Base-by-base conservation (phyloP, 1,284 basidiomycete genomes). In the Sanguinoderma infundibulare region DNA sequence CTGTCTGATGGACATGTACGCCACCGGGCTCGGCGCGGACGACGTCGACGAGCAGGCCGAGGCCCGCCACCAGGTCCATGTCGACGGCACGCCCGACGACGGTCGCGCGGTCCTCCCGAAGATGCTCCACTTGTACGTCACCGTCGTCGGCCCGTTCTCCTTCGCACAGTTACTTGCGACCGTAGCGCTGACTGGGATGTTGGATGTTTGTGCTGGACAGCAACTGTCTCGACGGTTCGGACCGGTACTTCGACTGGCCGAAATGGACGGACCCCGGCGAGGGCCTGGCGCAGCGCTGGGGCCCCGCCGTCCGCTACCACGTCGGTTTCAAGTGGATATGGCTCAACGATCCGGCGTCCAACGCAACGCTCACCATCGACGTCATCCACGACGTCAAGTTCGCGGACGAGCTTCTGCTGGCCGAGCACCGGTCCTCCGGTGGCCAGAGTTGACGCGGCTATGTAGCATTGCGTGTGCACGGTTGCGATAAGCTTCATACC, bases 271-370 rank as follows among this genome's bases (percentile, higher is more conserved):
- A 82, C 58, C 77, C 79, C 17, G 68, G 70, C 12, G 69, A 80
- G 53, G 60, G 64, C 35, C 73, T 83, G 17, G 77, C 73, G 24
- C 66, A 70, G 53, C 76, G 78, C 20, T 83, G 81, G 81, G 76
- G 74, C n/a, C 64, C 78, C 12, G 78, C 80, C 14, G 67, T 83
- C 20, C 67, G 70, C 47, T 81, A 80, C 65, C 81, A 82, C 65
- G 69, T 73, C 39, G 80, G 81, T 8, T 81, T 75, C 69, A 83
- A 83, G 65, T 83, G 81, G 81, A 74, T 82, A 26, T 83, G 82
- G 81, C 68, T 83, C 38, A 83, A 83, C 67, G 68, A 66, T 28
- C 73, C 69, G 26, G 50, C 38, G 12, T 55, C 60, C 9, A 59
- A 64, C 44, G 67, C 68, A 6, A 67, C 62, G 9, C 57, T 77